Evolutionary conservation across 2,329 filamentous ascomycete genomes (phyloP), one percentile per base, ranked within the genome.

Genomic region (Grosmannia penicillata): DNA sequence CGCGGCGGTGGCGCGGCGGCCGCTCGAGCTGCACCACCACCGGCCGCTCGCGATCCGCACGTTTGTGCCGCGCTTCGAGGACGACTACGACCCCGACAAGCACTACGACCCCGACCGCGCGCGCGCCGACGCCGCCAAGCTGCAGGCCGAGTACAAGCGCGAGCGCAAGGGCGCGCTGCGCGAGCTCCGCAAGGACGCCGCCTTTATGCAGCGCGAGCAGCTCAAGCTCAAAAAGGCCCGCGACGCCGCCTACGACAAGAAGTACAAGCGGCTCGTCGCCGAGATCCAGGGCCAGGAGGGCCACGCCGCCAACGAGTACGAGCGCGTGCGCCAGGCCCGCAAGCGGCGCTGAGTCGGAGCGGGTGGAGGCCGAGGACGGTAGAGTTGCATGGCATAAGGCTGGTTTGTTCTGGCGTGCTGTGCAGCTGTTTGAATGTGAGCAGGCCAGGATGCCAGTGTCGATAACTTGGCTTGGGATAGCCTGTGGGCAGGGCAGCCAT

Each of bases 231-330:
- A 96, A 77, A 94, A 87, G 70, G 82, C 83, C 63, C 79, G 76
- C 63, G 91, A 96, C 65, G 75, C 74, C 41, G 86, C 83, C 47
- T 96, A 98, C 67, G 89, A 96, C 68, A 83, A 82, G 68, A 96
- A 96, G 71, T 93, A 89, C 66, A 83, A 81, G 68, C 75, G 81
- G 47, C 67, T 98, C 43, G 76, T 96, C 49, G 83, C 87, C 9
- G 87, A 95, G 70, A 95, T 98, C 51, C 89, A 98, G 63, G 84
- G 81, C 48, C 82, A 94, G 62, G 91, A 95, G 58, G 89, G 89
- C 2, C 66, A 70, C 42, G 87, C 91, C 58, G 70, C 75, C 31
- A 96, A 96, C 60, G 73, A 71, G 35, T 96, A 96, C 69, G 87
- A 93, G 61, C 71, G 80, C 51, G 85, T 93, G 68, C 91, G 78